Conservation (phyloP, 768 basidiomycete genomes). For the Guyanaporus albipodus region DNA sequence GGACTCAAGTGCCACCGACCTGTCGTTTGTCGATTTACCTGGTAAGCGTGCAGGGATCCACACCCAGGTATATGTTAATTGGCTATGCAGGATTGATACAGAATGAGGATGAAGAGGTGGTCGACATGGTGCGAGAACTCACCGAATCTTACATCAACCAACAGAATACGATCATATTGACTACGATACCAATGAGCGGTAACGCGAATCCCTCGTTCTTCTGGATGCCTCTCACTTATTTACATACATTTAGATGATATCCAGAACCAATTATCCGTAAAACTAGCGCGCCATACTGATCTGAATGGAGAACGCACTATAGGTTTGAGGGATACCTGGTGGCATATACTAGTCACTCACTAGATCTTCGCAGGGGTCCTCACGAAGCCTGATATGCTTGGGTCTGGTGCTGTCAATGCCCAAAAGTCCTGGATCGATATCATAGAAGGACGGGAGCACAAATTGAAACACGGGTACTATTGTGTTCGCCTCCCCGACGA, state of each 20-base stretch:
- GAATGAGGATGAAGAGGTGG: constrained; percentile 39
- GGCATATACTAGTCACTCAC: background rate
- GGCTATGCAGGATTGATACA: constrained; percentile 51
- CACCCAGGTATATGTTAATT: constrained; percentile 1
- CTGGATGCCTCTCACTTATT: background rate
- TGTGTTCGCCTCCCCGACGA: constrained; percentile 66
- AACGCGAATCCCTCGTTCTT: background rate
- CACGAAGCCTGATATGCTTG: constrained; percentile 64
- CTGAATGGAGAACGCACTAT: constrained; percentile 56
- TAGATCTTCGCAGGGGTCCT: constrained; percentile 46
- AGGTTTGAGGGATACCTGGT: constrained; percentile 35
- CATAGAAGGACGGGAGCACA: constrained; percentile 44
- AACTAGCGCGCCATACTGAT: constrained; percentile 51
- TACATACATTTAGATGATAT: constrained; percentile 50
- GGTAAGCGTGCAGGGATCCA: constrained; percentile 33
- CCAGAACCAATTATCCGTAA: constrained; percentile 57
- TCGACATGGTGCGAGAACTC: constrained; percentile 45
- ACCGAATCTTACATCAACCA: constrained; percentile 44
- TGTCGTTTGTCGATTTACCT: constrained; percentile 54
- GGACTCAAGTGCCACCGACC: constrained; percentile 43
- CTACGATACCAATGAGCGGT: constrained; percentile 67
- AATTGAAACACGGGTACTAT: constrained; percentile 56
- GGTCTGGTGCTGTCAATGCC: constrained; percentile 38
- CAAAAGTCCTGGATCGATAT: constrained; percentile 47
- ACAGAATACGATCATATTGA: constrained; percentile 58